phyloP scores from a whole-genome alignment of 495 filamentous ascomycete species.

The Aspergillus wentii region DNA sequence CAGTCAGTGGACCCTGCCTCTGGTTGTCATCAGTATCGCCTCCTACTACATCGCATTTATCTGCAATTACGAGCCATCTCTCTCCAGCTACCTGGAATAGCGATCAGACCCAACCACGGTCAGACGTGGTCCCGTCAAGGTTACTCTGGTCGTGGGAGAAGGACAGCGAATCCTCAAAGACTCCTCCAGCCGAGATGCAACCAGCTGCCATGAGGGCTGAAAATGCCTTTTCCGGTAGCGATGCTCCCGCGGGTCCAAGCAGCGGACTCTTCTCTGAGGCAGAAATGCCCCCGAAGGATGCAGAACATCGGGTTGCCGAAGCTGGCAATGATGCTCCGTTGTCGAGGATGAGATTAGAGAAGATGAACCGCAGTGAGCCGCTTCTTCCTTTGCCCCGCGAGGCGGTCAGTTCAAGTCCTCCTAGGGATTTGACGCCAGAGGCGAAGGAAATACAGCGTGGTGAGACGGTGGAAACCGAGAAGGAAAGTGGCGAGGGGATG shows the following conservation, averaged over 20 bases:
- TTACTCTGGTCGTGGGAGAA: constrained; percentile 19
- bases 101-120: constrained; percentile 20
- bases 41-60: constrained; percentile 29
- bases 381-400: constrained; percentile 13
- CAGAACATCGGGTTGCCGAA: constrained; percentile 7
- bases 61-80: constrained; percentile 30
- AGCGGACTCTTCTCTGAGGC: constrained; percentile 14
- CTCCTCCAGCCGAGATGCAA: constrained; percentile 26
- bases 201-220: constrained; percentile 27
- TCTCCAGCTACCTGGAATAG: constrained; percentile 27
- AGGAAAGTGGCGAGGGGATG: constrained; percentile 16
- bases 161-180: constrained; percentile 12
- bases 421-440: constrained; percentile 15
- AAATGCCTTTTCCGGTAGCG: constrained; percentile 25
- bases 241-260: constrained; percentile 12
- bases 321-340: constrained; percentile 6
- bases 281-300: constrained; percentile 7
- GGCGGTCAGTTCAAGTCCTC: constrained; percentile 9
- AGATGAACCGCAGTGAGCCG: constrained; percentile 14
- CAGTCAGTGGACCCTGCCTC: constrained; percentile 38
- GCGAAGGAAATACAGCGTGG: constrained; percentile 13
- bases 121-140: constrained; percentile 18
- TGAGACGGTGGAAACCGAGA: constrained; percentile 12
- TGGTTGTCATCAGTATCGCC: constrained; percentile 37
- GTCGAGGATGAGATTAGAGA: constrained; percentile 12